Evolutionary conservation across 768 basidiomycete species (phyloP), one percentile per base, ranked within the genome.

Genomic region (Trametes gibbosa): DNA sequence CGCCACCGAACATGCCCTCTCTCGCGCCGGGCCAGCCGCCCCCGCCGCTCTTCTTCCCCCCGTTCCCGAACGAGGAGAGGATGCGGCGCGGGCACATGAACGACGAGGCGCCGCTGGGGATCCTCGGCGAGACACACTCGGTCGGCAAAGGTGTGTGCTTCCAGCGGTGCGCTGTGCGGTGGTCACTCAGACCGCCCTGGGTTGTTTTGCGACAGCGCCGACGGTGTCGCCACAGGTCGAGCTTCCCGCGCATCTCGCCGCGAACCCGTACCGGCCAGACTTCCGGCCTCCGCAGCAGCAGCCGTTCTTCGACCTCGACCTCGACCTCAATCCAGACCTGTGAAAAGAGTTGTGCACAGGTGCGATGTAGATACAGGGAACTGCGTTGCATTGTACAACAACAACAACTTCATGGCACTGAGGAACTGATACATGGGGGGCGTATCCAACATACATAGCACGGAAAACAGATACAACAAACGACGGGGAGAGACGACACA

Each of bases 51-150:
- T 92, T 94, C 79, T 92, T 92, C 75, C 91, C 91, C 37, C 92
- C 92, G 12, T 94, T 92, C 71, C 92, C 92, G 0, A 92, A 92
- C 68, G 91, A 92, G 74, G 92, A 92, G 70, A 93, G 91, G 73
- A 92, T 94, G 89, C 85, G 91, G 51, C 81, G 86, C 24, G 92
- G 92, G 1, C 81, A 81, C 56, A 81, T 92, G 71, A 91, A 89
- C 67, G 85, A 84, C 21, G 90, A 92, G 71, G 87, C 86, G 25
- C 91, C 90, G 0, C 78, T 92, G 57, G 92, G 87, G 5, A 72
- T 84, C 43, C 79, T 89, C 47, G 92, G 89, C 39, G 92, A 93
- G 75, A 90, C 86, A 8, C 89, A 91, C 69, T 84, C 86, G 23
- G 87, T 92, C 59, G 92, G 90, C 50, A 79, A 83, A 73, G 81